Evolutionary conservation across 306 rosid genomes (phyloP).

Genomic region (Datisca glomerata): DNA sequence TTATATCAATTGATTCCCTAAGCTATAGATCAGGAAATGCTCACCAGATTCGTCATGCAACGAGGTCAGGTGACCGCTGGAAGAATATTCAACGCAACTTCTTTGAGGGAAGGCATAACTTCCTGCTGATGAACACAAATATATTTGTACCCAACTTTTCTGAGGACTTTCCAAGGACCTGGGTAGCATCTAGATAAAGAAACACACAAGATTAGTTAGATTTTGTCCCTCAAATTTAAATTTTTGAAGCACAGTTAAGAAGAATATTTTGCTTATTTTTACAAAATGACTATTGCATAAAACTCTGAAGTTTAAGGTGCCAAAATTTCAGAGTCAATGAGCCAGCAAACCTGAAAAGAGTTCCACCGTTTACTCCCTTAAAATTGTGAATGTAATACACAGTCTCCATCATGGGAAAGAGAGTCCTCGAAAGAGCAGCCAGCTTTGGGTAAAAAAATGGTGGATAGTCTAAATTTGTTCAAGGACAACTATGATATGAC

Average conservation of each 20-base stretch:
- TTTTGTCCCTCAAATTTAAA: background rate
- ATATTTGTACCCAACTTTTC: slow-evolving; percentile 37
- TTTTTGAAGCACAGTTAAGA: slow-evolving; percentile 1
- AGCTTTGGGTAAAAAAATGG: slow-evolving; percentile 87
- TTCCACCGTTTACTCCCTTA: slow-evolving; percentile 78
- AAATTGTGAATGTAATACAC: slow-evolving; percentile 85
- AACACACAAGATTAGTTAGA: background rate
- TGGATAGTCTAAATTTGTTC: slow-evolving; percentile 56
- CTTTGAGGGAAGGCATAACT: slow-evolving; percentile 86
- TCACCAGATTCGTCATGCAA: slow-evolving; percentile 12
- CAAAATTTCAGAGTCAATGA: slow-evolving; percentile 6
- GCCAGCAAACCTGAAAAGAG: slow-evolving; percentile 62
- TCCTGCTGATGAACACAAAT: slow-evolving; percentile 65
- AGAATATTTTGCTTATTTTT: background rate
- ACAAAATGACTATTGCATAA: too few relatives aligned
- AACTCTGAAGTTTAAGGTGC: too few relatives aligned
- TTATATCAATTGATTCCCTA: background rate
- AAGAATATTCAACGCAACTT: slow-evolving; percentile 84
- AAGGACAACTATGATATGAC: slow-evolving; percentile 24
- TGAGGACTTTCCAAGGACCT: slow-evolving; percentile 80
- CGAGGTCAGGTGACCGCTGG: slow-evolving; percentile 42
- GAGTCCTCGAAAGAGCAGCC: slow-evolving; percentile 59
- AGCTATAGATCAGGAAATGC: slow-evolving; percentile 12
- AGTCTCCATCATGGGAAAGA: slow-evolving; percentile 76
- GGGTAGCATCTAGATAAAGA: slow-evolving; percentile 58